Conservation (phyloP, 306 rosid species). For the Glycyrrhiza uralensis region DNA sequence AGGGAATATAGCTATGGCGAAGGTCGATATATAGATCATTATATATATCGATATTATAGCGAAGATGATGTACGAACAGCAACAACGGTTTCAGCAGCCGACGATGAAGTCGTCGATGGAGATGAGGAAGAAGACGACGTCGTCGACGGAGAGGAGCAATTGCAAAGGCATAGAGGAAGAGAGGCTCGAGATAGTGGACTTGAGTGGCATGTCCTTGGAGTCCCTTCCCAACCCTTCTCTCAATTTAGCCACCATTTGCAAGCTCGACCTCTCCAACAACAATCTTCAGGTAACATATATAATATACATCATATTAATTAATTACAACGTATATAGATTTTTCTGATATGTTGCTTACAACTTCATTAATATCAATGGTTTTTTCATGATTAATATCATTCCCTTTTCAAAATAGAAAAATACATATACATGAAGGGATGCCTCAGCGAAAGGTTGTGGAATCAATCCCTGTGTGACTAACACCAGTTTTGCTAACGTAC, state of each 20-base stretch:
- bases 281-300: constrained; percentile 67
- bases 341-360: not conserved
- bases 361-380: too few species aligned
- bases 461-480: too few species aligned
- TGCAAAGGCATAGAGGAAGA: constrained; percentile 38
- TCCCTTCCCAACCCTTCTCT: constrained; percentile 70
- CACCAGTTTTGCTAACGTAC: too few species aligned
- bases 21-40: not conserved
- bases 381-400: too few species aligned
- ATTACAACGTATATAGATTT: not conserved
- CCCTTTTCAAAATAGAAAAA: too few species aligned
- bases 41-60: not conserved
- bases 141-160: not conserved
- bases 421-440: too few species aligned
- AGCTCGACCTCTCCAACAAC: constrained; percentile 86
- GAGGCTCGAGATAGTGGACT: constrained; percentile 60
- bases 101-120: constrained; percentile 18
- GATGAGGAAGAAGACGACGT: constrained; percentile 6
- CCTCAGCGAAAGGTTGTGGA: too few species aligned
- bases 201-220: constrained; percentile 76
- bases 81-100: constrained; percentile 30
- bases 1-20: too few species aligned
- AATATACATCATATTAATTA: not conserved
- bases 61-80: constrained; percentile 59
- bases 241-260: constrained; percentile 60